Evolutionary conservation across 202 grass and related monocot genomes (phyloP), one percentile per base, ranked within the genome.

Genomic region (Bolboschoenoplectus hybrid): DNA sequence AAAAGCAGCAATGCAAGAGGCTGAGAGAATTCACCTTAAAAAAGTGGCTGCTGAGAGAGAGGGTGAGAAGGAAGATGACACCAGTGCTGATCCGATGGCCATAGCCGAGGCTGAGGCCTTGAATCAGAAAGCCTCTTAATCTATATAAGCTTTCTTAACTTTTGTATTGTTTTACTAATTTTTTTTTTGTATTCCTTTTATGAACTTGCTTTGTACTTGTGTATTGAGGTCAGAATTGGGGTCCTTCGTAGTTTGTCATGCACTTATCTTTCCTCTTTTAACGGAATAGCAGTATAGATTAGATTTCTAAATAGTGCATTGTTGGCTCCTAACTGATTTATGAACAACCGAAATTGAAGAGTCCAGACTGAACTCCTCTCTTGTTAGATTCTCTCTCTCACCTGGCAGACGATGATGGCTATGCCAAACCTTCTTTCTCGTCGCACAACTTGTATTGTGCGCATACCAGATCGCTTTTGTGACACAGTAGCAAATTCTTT

Each of bases 1-100:
- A 61, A 85, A 81, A 69, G 96, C 91, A 14, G 93, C 93, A 19
- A 98, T 98, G 96, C 86, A 88, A 84, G 88, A 86, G 63, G 96
- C 93, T 56, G 93, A 98, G 86, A 93, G 90, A 86, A 89, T 95
- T 81, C 93, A 92, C 87, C 80, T 89, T 53, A 87, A 95, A 43
- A 95, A 98, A 88, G 5, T 92, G 67, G 90, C 87, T 35, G 67
- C 88, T 0, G 93, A 98, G 77, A 89, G 83, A 86, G 95, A 98
- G 34, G 94, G 90, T 63, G 95, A 98, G 81, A 92, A 95, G 46
- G 91, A 97, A 17, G 84, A 64, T 56, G 85, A 89, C 80, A 51
- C 74, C 19, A 87, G 60, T 26, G 79, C 67, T 3, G 93, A 95
- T 89, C 91, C 93, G 35, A 98, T 93, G 95, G 91, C 91, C 57